Base-by-base conservation (phyloP, 2,329 filamentous ascomycete genomes). In the Aspergillus amoenus region DNA sequence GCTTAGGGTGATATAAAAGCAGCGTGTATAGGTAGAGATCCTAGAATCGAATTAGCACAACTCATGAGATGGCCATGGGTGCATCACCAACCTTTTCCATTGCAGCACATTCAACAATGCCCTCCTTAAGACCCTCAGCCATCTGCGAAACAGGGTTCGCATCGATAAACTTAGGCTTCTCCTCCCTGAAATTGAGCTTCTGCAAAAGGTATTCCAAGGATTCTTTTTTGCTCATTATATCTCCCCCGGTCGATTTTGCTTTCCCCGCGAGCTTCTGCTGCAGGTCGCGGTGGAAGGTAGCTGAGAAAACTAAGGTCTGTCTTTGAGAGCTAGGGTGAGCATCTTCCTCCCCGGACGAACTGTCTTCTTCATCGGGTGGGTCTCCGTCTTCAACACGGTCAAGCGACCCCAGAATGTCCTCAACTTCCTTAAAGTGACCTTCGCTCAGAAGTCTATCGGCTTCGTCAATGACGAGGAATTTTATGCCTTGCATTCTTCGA, bases 231-330 rank as follows among this genome's bases (percentile, higher is more conserved):
- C 82, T 85, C 76, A 90, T 82, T 30, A 92, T 74, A 63, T 88
- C 84, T 60, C 81, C 77, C 37, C 75, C 76, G 7, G 67, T 69
- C 62, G 79, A 84, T 56, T 84, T 86, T 18, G 83, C 81, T 71
- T 92, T 95, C 24, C 91, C 89, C 1, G 90, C 86, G 12, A 99
- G 82, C 73, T 97, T 97, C 66, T 93, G 90, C 71, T 97, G 93
- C 30, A 99, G 78, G 0, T 88, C 88, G 68, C 93, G 93, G 70
- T 96, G 90, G 73, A 99, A 96, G 0, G 94, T 99, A 0, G 94
- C 94, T 0, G 94, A 97, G 74, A 99, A 99, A 18, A 99, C 91
- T 0, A 99, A 83, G 0, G 93, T 97, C 70, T 99, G 94, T 41
- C 93, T 83, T 69, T 42, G 60, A 9, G 63, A 53, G 24, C 54